phyloP scores from a whole-genome alignment of 352 stramenopile genomes.

The Pythium aquatile region DNA sequence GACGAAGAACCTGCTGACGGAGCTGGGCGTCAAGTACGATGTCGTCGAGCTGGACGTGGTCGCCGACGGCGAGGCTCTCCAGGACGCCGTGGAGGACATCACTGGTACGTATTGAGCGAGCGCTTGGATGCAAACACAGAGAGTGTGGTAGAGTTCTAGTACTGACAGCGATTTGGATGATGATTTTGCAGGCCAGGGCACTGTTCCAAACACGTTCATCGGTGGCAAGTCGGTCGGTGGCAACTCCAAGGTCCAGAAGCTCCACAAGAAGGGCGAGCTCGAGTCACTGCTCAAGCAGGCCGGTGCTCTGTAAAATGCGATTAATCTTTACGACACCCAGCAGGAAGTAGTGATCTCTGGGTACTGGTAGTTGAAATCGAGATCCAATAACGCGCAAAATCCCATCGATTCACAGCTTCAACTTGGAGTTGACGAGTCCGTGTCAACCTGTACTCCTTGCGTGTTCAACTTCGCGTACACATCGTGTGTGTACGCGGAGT shows the following conservation, averaged over 20 bases:
- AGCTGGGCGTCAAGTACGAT: slow-evolving; percentile 52
- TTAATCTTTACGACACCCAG: neutral
- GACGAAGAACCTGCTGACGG: slow-evolving; percentile 59
- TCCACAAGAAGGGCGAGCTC: slow-evolving; percentile 86
- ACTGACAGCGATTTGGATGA: neutral
- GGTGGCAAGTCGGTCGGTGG: slow-evolving; percentile 92
- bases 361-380: too few relatives aligned
- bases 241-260: slow-evolving; percentile 91
- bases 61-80: slow-evolving; percentile 45
- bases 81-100: slow-evolving; percentile 59
- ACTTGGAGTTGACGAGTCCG: neutral
- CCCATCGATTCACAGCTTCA: neutral
- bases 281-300: slow-evolving; percentile 79
- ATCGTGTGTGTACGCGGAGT: too few relatives aligned
- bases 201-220: slow-evolving; percentile 97
- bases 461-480: too few relatives aligned
- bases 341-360: too few relatives aligned
- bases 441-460: neutral
- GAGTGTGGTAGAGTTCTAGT: neutral
- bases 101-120: slow-evolving; percentile 32
- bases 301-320: slow-evolving; percentile 28
- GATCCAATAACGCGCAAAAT: neutral
- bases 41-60: slow-evolving; percentile 67
- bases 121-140: too few relatives aligned
- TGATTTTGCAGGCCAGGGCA: slow-evolving; percentile 74